These are phyloP conservation scores for Mollisiaceae sp. DNA, from an alignment of 2,329 filamentous ascomycete species.

Conservation along the genomic window DNA sequence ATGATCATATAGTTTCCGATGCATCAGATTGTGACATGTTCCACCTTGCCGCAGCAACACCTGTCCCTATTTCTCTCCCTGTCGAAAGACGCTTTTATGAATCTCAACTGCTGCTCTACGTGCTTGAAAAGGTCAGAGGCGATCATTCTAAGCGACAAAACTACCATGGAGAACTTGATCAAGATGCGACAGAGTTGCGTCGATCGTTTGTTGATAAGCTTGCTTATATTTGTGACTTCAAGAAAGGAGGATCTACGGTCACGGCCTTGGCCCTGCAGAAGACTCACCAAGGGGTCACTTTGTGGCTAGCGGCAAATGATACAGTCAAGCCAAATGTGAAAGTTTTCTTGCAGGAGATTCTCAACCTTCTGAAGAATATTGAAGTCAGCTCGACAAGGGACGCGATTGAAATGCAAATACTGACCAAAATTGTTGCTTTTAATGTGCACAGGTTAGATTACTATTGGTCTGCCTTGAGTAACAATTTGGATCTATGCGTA, in stretches of 20 bases:
- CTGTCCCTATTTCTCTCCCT: constrained; percentile 13
- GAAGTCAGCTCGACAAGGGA: constrained; percentile 10
- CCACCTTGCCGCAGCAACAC: constrained; percentile 15
- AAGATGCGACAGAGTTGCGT: constrained; percentile 15
- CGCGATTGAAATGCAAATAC: constrained; percentile 14
- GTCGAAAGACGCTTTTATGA: constrained; percentile 46
- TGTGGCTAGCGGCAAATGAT: constrained; percentile 48
- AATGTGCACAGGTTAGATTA: not conserved
- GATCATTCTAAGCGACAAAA: constrained; percentile 20
- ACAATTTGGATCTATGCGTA: not conserved
- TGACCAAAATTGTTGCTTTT: constrained; percentile 12
- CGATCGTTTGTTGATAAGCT: constrained; percentile 47
- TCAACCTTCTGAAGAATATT: constrained; percentile 15
- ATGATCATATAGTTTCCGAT: too few relatives aligned
- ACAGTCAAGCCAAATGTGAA: constrained; percentile 12
- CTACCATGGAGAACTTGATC: constrained; percentile 18
- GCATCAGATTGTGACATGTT: constrained; percentile 6
- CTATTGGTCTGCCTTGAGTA: not conserved
- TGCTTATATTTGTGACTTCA: constrained; percentile 51
- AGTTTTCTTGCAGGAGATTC: constrained; percentile 13
- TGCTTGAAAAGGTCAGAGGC: constrained; percentile 43
- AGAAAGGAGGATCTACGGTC: constrained; percentile 51
- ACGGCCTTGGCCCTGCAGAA: constrained; percentile 52
- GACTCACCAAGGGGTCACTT: constrained; percentile 40
- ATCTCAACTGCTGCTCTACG: constrained; percentile 44